Evolutionary conservation across 2,329 filamentous ascomycete genomes (phyloP).

Genomic region (Fusarium citri): DNA sequence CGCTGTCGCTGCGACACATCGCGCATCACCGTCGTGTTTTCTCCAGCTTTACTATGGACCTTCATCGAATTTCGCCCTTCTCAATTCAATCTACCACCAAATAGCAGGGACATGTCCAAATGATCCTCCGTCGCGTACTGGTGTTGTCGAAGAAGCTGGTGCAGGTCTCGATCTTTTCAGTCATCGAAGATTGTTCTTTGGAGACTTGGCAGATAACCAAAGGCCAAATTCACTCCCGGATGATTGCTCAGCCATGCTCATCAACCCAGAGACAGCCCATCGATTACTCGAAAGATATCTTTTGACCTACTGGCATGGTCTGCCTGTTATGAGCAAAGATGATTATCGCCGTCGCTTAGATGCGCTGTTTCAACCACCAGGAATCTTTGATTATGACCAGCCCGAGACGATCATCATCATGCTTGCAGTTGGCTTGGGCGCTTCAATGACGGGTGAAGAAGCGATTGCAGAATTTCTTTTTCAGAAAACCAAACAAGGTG

Average conservation of each 20-base stretch:
- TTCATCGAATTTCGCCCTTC: slow-evolving; percentile 59
- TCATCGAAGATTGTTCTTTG: slow-evolving; percentile 48
- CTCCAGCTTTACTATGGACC: slow-evolving; percentile 61
- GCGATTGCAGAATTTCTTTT: slow-evolving; percentile 56
- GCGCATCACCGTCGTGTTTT: slow-evolving; percentile 56
- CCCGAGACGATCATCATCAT: slow-evolving; percentile 53
- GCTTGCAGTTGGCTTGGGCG: slow-evolving; percentile 52
- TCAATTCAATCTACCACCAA: slow-evolving; percentile 50
- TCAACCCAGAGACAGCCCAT: slow-evolving; percentile 54
- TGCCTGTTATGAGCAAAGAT: slow-evolving; percentile 52
- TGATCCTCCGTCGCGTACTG: slow-evolving; percentile 39
- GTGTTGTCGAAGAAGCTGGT: slow-evolving; percentile 47
- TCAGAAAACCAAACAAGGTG: slow-evolving; percentile 56
- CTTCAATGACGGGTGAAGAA: slow-evolving; percentile 54
- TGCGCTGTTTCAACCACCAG: slow-evolving; percentile 49
- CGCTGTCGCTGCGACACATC: slow-evolving; percentile 60
- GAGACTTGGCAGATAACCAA: slow-evolving; percentile 53
- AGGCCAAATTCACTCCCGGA: slow-evolving; percentile 42
- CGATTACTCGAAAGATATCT: slow-evolving; percentile 55
- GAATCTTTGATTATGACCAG: slow-evolving; percentile 49
- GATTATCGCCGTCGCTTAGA: slow-evolving; percentile 52
- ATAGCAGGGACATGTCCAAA: slow-evolving; percentile 46
- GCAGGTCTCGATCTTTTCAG: slow-evolving; percentile 49
- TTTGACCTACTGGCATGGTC: slow-evolving; percentile 54
- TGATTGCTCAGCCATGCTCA: slow-evolving; percentile 49